Conservation (phyloP, 2,329 filamentous ascomycete species). For the Paecilomyces sp. region DNA sequence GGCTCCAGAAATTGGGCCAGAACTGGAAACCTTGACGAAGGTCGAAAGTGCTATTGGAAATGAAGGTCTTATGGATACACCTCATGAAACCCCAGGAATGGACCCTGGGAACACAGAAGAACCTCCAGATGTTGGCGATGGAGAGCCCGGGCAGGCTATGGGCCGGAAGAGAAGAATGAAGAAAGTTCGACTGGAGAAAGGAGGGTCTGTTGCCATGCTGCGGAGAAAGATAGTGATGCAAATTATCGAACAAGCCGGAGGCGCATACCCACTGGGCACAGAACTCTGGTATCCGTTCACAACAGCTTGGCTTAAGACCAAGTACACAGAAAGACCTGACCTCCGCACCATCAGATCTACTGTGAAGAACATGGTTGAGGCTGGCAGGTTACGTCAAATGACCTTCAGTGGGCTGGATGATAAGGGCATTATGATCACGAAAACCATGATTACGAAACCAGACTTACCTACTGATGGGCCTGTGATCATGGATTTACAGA, state of each 20-base stretch:
- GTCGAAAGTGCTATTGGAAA: background rate
- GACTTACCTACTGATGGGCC: constrained; percentile 39
- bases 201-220: constrained; percentile 38
- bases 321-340: constrained; percentile 42
- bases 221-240: constrained; percentile 48
- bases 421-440: constrained; percentile 43
- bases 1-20: background rate
- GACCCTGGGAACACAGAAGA: background rate
- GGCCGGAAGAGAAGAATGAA: constrained; percentile 6
- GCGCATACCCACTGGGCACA: constrained; percentile 48
- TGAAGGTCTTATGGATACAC: background rate
- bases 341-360: constrained; percentile 45
- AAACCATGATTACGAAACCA: constrained; percentile 42
- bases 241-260: constrained; percentile 47
- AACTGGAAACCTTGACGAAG: background rate
- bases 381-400: constrained; percentile 46
- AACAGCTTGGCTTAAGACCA: constrained; percentile 44
- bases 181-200: constrained; percentile 16
- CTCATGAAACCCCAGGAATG: background rate
- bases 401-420: constrained; percentile 44
- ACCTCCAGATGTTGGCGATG: background rate
- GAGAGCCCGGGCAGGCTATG: background rate
- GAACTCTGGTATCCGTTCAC: constrained; percentile 51
- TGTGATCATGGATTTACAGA: constrained; percentile 42
- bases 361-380: constrained; percentile 43